Conservation (phyloP, 192 early-diverging fungal genomes). For the Coemansia sp. region DNA sequence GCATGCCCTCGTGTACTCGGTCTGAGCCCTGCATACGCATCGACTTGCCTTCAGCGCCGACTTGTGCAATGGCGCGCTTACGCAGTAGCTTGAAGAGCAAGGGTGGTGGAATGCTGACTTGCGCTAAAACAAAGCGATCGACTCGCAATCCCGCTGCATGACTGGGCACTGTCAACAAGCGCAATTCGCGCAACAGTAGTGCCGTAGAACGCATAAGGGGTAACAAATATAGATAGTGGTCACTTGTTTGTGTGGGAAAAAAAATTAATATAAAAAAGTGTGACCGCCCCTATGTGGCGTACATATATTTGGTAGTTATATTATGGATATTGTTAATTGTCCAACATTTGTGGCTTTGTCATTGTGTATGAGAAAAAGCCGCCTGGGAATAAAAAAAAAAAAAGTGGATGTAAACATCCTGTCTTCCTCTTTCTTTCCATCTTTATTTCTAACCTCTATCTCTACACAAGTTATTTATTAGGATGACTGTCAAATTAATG, state of each 20-base stretch:
- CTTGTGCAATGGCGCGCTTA: conserved; percentile 18
- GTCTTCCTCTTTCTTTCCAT: background rate
- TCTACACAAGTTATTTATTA: background rate
- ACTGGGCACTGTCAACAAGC: conserved; percentile 14
- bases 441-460: background rate
- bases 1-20: conserved; percentile 28
- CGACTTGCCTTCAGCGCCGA: background rate
- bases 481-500: background rate
- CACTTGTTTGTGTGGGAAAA: background rate
- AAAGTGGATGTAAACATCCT: background rate
- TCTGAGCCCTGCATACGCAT: conserved; percentile 20
- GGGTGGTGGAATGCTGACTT: conserved; percentile 4
- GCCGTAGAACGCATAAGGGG: background rate
- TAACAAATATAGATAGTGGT: background rate
- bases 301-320: no score
- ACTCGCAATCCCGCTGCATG: conserved; percentile 21
- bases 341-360: background rate
- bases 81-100: conserved; percentile 35
- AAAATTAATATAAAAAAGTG: no score
- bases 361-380: no score
- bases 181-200: background rate
- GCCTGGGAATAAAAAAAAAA: no score
- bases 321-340: no score
- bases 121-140: conserved; percentile 17
- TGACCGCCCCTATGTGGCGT: no score